Percentiles rank a stretch among this genome's conserved stretches.
These are phyloP conservation scores for Candolleomyces aberdarensis DNA, from an alignment of 768 basidiomycete species.

Conservation along the genomic window DNA sequence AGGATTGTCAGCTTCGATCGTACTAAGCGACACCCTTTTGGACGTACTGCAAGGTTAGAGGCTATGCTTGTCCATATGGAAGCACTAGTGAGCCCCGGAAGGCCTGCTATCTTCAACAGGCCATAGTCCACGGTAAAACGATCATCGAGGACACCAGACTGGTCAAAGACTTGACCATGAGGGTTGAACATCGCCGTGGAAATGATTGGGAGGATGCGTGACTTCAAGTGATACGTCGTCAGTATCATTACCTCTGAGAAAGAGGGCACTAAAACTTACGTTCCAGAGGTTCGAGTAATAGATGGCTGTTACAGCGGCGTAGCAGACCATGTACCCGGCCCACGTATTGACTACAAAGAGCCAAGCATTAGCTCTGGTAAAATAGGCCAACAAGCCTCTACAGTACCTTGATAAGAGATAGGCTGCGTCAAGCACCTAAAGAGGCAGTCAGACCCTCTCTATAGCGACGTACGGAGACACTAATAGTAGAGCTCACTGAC, in stretches of 20 bases:
- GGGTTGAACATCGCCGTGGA: constrained; percentile 54
- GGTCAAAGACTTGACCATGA: constrained; percentile 54
- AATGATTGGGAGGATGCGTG: constrained; percentile 54
- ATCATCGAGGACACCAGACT: constrained; percentile 49
- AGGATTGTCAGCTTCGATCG: background rate
- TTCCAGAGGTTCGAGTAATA: constrained; percentile 66
- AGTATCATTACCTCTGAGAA: background rate
- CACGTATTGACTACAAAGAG: constrained; percentile 47
- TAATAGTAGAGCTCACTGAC: constrained; percentile 17
- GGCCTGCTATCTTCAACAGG: constrained; percentile 46
- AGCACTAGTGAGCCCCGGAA: constrained; percentile 49
- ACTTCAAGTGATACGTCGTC: constrained; percentile 27
- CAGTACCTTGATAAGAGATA: constrained; percentile 51
- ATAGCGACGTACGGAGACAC: background rate
- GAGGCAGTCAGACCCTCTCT: background rate
- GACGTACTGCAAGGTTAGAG: constrained; percentile 43
- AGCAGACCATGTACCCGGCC: constrained; percentile 52
- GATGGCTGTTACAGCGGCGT: constrained; percentile 49
- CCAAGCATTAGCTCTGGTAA: background rate
- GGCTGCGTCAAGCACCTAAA: constrained; percentile 52
- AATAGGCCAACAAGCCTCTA: background rate
- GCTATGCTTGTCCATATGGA: constrained; percentile 51
- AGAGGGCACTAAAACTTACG: constrained; percentile 27
- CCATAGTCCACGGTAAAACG: constrained; percentile 53
- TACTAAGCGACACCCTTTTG: background rate